These are phyloP conservation scores for Ceratobasidium sp. DNA, from an alignment of 1,284 basidiomycete genomes.

Conservation along the genomic window DNA sequence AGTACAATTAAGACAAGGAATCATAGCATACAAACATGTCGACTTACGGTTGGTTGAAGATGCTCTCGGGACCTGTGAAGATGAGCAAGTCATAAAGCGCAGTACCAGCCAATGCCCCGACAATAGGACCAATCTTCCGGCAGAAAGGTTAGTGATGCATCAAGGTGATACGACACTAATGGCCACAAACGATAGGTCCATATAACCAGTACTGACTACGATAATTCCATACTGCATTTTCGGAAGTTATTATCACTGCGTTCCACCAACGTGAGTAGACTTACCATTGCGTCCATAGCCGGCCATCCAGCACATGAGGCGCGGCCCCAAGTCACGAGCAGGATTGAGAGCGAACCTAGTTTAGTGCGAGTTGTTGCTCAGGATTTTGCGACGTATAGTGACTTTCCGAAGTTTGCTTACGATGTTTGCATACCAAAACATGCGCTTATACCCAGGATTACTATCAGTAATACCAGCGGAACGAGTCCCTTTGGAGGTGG, in stretches of 20 bases:
- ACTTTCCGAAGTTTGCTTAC: neutral
- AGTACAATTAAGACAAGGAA: too few species aligned
- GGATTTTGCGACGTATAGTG: neutral
- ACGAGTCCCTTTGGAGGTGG: neutral
- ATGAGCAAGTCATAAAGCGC: slow-evolving; percentile 57
- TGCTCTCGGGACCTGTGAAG: slow-evolving; percentile 57
- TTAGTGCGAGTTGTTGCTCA: neutral
- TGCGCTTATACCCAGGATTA: neutral
- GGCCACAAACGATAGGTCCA: slow-evolving; percentile 68
- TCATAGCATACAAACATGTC: too few species aligned
- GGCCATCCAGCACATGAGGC: slow-evolving; percentile 71
- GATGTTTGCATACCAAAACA: slow-evolving; percentile 17
- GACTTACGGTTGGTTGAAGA: slow-evolving; percentile 51
- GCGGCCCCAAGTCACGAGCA: slow-evolving; percentile 74
- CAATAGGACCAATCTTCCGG: slow-evolving; percentile 51
- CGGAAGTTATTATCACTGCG: too few species aligned
- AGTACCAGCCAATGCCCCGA: slow-evolving; percentile 57
- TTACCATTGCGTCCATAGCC: slow-evolving; percentile 67
- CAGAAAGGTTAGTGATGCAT: slow-evolving; percentile 34
- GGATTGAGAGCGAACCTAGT: slow-evolving; percentile 69
- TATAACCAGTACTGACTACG: slow-evolving; percentile 80
- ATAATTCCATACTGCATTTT: slow-evolving; percentile 15
- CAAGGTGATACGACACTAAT: neutral
- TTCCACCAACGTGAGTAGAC: neutral
- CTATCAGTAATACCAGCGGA: slow-evolving; percentile 10